Base-by-base conservation (phyloP, 495 filamentous ascomycete genomes). In the Penicillium steckii region DNA sequence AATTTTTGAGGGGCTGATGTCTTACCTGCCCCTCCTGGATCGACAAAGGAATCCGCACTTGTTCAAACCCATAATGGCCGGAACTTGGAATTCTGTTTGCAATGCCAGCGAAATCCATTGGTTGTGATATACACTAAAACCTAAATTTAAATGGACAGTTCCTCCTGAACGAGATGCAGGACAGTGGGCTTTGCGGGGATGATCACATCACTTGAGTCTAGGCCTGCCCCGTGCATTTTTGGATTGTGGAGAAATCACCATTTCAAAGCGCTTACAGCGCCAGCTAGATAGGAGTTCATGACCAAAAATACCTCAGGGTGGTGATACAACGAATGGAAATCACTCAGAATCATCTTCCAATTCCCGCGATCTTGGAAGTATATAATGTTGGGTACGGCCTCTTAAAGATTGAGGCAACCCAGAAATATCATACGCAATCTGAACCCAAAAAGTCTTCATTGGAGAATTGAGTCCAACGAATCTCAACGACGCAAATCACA, bases 251-350 rank as follows among this genome's bases (percentile, higher is more conserved):
- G 44, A 47, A 42, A 18, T 6, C n/a, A 21, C 2, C 21, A 41
- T 29, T 4, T 25, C 23, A n/a, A 44, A 52, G 51, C 51, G 51
- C 51, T 40, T 54, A 44, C 17, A 48, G 51, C 51, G 51, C 37
- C 38, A 41, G 18, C 17, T 13, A 48, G 30, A 10, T 30, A 21
- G 26, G 5, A 6, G 5, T 6, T 12, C 27, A 5, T 29, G 27
- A 29, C 13, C 18, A 44, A 46, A 37, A 47, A 53, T n/a, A n/a
- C n/a, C n/a, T n/a, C n/a, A n/a, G n/a, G n/a, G n/a, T n/a, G n/a
- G n/a, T n/a, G n/a, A n/a, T n/a, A n/a, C n/a, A n/a, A n/a, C n/a
- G n/a, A n/a, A n/a, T n/a, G n/a, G n/a, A n/a, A n/a, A n/a, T n/a
- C n/a, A n/a, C n/a, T n/a, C n/a, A n/a, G n/a, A n/a, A n/a, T n/a